Evolutionary conservation across 371 early-diverging fungal genomes (phyloP).

Genomic region (Actinomortierella ambigua): DNA sequence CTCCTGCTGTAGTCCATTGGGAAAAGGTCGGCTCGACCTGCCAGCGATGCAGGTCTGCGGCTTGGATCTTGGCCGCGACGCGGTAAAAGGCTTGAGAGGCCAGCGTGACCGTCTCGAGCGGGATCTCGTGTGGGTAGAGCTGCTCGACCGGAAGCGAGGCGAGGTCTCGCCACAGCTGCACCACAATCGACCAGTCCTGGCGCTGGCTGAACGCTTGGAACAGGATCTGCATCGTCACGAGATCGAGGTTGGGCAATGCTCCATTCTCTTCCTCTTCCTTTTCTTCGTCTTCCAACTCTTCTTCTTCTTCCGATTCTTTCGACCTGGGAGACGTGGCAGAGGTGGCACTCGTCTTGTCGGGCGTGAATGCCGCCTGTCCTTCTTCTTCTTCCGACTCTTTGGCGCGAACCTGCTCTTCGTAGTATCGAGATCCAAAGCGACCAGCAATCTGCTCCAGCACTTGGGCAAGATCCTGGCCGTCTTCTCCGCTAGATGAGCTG

Average conservation of each 20-base stretch:
- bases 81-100: conserved; percentile 29
- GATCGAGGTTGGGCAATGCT: conserved; percentile 21
- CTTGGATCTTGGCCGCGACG: conserved; percentile 5
- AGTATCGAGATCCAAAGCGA: no score
- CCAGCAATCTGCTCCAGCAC: no score
- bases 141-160: conserved; percentile 25
- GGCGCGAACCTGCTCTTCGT: no score
- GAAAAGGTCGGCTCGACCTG: neutral
- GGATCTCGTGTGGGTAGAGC: conserved; percentile 30
- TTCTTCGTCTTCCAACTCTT: no score
- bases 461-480: no score
- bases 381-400: no score
- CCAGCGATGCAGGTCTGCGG: neutral
- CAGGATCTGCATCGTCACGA: conserved; percentile 21
- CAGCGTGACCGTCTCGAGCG: conserved; percentile 31
- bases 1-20: neutral
- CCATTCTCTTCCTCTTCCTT: no score
- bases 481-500: no score
- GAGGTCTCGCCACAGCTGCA: conserved; percentile 36
- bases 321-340: no score
- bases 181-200: conserved; percentile 34
- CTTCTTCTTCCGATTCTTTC: no score
- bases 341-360: no score
- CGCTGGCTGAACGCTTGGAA: conserved; percentile 29
- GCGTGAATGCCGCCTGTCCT: no score